Conservation (phyloP, 1,284 basidiomycete species). For the Papiliotrema nemorosa region DNA sequence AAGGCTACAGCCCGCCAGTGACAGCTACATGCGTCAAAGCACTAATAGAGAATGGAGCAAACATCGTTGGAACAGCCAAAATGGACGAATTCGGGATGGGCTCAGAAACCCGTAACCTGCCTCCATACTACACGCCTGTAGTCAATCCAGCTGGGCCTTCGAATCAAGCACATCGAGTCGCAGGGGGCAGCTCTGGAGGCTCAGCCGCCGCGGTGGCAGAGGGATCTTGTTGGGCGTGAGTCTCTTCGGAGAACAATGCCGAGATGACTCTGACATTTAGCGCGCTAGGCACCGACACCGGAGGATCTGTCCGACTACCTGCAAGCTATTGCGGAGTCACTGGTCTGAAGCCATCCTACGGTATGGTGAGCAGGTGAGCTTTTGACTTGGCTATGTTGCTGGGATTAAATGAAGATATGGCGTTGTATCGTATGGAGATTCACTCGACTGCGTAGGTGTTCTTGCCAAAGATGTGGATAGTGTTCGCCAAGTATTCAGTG, state of each 20-base stretch:
- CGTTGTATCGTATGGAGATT: constrained; percentile 88
- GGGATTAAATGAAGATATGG: constrained; percentile 63
- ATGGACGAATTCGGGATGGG: constrained; percentile 99
- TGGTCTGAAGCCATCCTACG: constrained; percentile 93
- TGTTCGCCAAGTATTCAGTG: constrained; percentile 63
- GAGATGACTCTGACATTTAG: constrained; percentile 49
- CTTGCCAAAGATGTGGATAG: constrained; percentile 59
- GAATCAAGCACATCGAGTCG: constrained; percentile 57
- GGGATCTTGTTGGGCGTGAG: constrained; percentile 73
- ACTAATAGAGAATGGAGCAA: constrained; percentile 64
- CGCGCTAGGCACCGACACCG: constrained; percentile 90
- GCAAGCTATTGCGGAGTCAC: constrained; percentile 90
- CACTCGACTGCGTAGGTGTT: constrained; percentile 89
- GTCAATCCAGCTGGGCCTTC: constrained; percentile 61
- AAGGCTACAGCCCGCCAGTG: constrained; percentile 74
- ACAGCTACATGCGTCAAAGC: constrained; percentile 78
- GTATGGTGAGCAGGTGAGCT: constrained; percentile 72
- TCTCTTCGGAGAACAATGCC: constrained; percentile 1
- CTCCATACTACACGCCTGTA: constrained; percentile 54
- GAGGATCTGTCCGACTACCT: constrained; percentile 87
- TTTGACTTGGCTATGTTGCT: not conserved
- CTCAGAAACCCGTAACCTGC: constrained; percentile 32
- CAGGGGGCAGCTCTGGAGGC: constrained; percentile 58
- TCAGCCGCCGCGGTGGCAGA: constrained; percentile 54
- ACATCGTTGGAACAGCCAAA: constrained; percentile 83